Evolutionary conservation across 148 eudicot genomes (phyloP), one percentile per base, ranked within the genome.

Genomic region (Suaeda aralocaspica): DNA sequence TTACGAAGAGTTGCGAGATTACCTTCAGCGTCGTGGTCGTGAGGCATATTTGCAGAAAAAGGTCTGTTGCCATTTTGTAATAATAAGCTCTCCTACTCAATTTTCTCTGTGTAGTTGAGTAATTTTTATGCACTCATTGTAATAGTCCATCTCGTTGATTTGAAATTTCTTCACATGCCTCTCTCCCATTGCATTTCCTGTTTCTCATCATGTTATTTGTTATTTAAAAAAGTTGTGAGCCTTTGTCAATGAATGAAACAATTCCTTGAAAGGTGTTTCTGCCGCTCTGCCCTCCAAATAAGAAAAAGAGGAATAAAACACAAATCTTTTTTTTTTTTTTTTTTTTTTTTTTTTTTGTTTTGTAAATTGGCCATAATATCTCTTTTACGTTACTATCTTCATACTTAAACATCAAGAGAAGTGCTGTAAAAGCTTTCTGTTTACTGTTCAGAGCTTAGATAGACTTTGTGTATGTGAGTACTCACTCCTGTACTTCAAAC

Each of bases 21-120:
- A 82, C 68, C 96, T 94, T 76, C 96, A 55, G 64, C 78, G 81
- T 68, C 82, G 91, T 79, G 99, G 99, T 49, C 86, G 97, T 74
- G 97, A 94, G 71, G 99, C 97, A 39, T 94, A 94, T 77, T 41
- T 89, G 64, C 88, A 81, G 75, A 94, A 94, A 84, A 82, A 85
- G 91, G 99, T 94, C 9, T 44, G 84, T 69, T 4, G 9, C 51
- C 57, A 63, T 55, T 58, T 60, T 21, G 53, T 22, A 18, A 60
- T 60, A 28, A 24, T 42, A 59, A 30, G 36, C 21, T 31, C 28
- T 34, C 67, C 50, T 50, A 33, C 42, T 19, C 66, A 8, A 45
- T 31, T 57, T 24, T 9, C 45, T 30, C 18, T 36, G 29, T 62
- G 14, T 39, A 1, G 30, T 41, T n/a, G n/a, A n/a, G n/a, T n/a